phyloP scores from a whole-genome alignment of 2,329 filamentous ascomycete genomes.

The Colletotrichum filicis region DNA sequence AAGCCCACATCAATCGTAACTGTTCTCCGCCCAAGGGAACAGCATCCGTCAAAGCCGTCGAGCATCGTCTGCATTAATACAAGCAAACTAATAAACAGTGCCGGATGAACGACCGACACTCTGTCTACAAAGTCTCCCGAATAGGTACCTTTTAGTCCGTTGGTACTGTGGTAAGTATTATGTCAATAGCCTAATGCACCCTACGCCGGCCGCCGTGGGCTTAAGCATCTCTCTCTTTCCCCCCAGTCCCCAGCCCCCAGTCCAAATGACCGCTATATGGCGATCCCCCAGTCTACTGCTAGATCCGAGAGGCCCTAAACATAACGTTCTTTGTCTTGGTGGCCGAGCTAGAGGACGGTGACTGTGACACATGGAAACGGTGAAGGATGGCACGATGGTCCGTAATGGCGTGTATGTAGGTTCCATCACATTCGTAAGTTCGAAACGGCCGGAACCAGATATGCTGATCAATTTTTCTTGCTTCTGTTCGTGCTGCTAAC shows the following conservation, averaged over 20 bases:
- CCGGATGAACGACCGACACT: background rate
- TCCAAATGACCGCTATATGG: constrained; percentile 8
- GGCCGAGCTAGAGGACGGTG: background rate
- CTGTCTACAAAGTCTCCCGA: background rate
- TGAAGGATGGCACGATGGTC: background rate
- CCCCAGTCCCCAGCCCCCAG: background rate
- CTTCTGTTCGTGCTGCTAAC: background rate
- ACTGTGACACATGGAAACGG: constrained; percentile 8
- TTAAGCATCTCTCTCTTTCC: background rate
- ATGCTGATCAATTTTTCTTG: constrained; percentile 10
- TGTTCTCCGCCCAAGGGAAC: constrained; percentile 5
- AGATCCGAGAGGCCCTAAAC: background rate
- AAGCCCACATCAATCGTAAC: constrained; percentile 10
- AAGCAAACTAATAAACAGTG: background rate
- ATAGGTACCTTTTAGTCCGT: background rate
- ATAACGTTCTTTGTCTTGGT: constrained; percentile 1
- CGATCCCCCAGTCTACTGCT: constrained; percentile 10
- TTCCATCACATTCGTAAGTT: background rate
- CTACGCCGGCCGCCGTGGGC: background rate
- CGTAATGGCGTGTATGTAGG: background rate
- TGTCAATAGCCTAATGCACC: constrained; percentile 4
- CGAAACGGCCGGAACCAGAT: background rate
- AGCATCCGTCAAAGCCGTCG: background rate
- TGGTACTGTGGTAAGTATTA: background rate
- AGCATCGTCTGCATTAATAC: background rate